phyloP scores from a whole-genome alignment of 148 eudicot species.

The Camellia sinensis region DNA sequence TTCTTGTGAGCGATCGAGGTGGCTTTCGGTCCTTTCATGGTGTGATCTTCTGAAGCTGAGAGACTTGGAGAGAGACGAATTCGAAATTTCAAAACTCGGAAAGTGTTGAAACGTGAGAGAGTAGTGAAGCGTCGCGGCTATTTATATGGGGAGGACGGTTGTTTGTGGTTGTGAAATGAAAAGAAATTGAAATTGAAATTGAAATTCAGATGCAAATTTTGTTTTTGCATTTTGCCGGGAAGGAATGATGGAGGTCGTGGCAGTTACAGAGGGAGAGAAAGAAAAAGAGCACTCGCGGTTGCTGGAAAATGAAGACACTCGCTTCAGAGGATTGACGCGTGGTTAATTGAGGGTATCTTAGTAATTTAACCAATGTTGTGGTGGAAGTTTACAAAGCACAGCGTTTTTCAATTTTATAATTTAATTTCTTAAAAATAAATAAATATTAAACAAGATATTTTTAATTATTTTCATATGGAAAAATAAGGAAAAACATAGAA shows the following conservation, averaged over 20 bases:
- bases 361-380: no score
- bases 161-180: not conserved
- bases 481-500: no score
- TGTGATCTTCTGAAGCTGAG: not conserved
- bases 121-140: not conserved
- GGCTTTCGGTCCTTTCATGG: conserved; percentile 15
- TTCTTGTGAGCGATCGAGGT: conserved; percentile 14
- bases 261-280: not conserved
- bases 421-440: no score
- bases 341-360: not conserved
- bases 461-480: no score
- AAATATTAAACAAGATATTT: no score
- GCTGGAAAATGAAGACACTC: not conserved
- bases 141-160: not conserved
- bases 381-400: no score
- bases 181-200: not conserved
- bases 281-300: not conserved
- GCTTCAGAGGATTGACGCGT: not conserved
- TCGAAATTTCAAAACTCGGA: not conserved
- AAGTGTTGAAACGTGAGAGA: not conserved
- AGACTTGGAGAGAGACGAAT: not conserved
- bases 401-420: no score
- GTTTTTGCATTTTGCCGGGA: conserved; percentile 5
- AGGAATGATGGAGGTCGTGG: not conserved
- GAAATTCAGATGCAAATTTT: not conserved